phyloP scores from a whole-genome alignment of 1,284 basidiomycete genomes.

The Leccinum cinnamomeum region DNA sequence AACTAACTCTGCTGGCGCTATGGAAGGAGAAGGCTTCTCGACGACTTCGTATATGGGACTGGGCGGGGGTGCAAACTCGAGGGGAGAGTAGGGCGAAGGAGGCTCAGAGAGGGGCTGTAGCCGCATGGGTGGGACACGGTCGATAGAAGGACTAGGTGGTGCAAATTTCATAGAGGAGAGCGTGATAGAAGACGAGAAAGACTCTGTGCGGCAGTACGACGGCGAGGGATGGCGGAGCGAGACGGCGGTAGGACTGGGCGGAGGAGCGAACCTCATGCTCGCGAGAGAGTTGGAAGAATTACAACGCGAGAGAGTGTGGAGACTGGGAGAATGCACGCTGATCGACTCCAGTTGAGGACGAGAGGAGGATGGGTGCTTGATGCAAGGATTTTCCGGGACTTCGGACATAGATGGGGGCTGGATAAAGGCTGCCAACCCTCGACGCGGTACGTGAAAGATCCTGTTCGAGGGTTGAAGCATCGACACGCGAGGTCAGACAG shows the following conservation, averaged over 20 bases:
- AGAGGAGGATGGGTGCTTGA: slow-evolving; percentile 11
- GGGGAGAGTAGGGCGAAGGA: slow-evolving; percentile 31
- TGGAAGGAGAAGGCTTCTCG: slow-evolving; percentile 43
- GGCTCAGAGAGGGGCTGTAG: slow-evolving; percentile 23
- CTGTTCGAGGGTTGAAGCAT: too few species aligned
- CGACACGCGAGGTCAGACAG: too few species aligned
- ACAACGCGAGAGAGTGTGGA: slow-evolving; percentile 16
- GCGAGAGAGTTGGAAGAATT: slow-evolving; percentile 29
- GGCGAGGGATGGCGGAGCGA: slow-evolving; percentile 11
- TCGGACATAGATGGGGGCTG: slow-evolving; percentile 30
- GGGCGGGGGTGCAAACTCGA: slow-evolving; percentile 31
- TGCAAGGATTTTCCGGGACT: slow-evolving; percentile 23
- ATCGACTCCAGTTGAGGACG: slow-evolving; percentile 18
- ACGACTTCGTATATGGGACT: slow-evolving; percentile 23
- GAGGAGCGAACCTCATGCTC: slow-evolving; percentile 34
- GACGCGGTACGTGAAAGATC: too few species aligned
- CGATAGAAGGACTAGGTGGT: slow-evolving; percentile 31
- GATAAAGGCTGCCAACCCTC: too few species aligned
- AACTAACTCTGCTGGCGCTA: slow-evolving; percentile 33
- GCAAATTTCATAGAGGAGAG: slow-evolving; percentile 32
- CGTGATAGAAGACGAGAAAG: slow-evolving; percentile 16
- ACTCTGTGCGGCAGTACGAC: slow-evolving; percentile 4
- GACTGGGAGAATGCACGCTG: slow-evolving; percentile 21
- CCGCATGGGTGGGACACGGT: slow-evolving; percentile 1
- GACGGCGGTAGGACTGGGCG: slow-evolving; percentile 28